phyloP scores from a whole-genome alignment of 768 basidiomycete genomes.

The Podaxis sp. region DNA sequence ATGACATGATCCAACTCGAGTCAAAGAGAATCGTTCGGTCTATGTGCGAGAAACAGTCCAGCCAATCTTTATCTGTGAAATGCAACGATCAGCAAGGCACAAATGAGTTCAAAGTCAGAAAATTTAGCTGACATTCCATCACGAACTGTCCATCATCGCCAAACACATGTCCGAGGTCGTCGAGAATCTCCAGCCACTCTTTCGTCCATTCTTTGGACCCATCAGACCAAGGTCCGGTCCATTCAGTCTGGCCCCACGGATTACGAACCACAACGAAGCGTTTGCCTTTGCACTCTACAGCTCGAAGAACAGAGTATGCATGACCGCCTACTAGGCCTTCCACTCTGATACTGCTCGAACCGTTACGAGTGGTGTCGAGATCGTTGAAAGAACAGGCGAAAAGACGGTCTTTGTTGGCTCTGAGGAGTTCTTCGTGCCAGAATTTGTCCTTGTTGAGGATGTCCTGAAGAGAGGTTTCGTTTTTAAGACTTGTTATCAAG shows the following conservation, averaged over 20 bases:
- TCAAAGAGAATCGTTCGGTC: slow-evolving; percentile 46
- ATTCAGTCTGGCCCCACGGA: slow-evolving; percentile 46
- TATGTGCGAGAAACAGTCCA: slow-evolving; percentile 38
- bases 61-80: slow-evolving; percentile 34
- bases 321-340: slow-evolving; percentile 38
- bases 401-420: slow-evolving; percentile 46
- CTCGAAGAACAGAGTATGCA: slow-evolving; percentile 44
- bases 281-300: slow-evolving; percentile 39
- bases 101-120: background rate
- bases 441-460: slow-evolving; percentile 47
- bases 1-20: slow-evolving; percentile 41
- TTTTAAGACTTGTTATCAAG: background rate
- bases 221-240: slow-evolving; percentile 47
- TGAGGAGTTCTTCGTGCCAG: slow-evolving; percentile 49
- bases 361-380: slow-evolving; percentile 29
- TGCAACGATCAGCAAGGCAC: background rate
- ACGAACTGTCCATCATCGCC: slow-evolving; percentile 47
- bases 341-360: slow-evolving; percentile 22
- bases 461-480: slow-evolving; percentile 23
- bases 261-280: slow-evolving; percentile 46
- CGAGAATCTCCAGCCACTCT: slow-evolving; percentile 39
- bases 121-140: slow-evolving; percentile 37
- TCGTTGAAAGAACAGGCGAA: slow-evolving; percentile 47
- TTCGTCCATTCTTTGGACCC: slow-evolving; percentile 46
- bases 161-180: slow-evolving; percentile 36